A percentile compares a stretch with the other conserved stretches of the same genome.
These are phyloP conservation scores for Talaromyces nanjingensis DNA, from an alignment of 495 filamentous ascomycete genomes.

Conservation along the genomic window DNA sequence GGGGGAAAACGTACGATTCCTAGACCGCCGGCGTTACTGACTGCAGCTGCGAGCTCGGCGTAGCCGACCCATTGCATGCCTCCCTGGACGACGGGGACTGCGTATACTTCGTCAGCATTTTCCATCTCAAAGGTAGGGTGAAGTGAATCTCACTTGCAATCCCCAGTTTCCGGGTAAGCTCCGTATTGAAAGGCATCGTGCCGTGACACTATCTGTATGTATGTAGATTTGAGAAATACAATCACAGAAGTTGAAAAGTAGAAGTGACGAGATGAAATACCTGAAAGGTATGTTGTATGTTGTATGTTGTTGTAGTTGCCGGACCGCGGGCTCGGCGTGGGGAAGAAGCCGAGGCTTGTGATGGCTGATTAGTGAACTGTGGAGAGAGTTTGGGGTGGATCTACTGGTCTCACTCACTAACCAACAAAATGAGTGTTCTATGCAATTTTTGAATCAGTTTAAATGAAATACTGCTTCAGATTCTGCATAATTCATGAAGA, in stretches of 20 bases:
- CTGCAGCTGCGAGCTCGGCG: slow-evolving; percentile 86
- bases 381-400: not conserved
- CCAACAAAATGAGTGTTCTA: too few relatives aligned
- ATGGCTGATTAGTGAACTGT: not conserved
- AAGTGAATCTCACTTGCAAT: slow-evolving; percentile 56
- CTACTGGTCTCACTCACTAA: too few relatives aligned
- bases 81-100: slow-evolving; percentile 95
- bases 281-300: not conserved
- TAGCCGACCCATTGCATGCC: slow-evolving; percentile 93
- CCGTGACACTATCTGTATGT: not conserved
- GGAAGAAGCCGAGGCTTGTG: not conserved
- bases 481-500: not conserved
- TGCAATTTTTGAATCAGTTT: too few relatives aligned
- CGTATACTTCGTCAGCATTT: not conserved
- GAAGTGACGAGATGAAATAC: not conserved
- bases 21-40: slow-evolving; percentile 91
- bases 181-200: slow-evolving; percentile 85
- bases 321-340: not conserved
- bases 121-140: not conserved
- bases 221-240: not conserved
- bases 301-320: not conserved
- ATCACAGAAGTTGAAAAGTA: not conserved
- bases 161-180: slow-evolving; percentile 79
- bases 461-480: too few relatives aligned
- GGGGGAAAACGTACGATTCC: slow-evolving; percentile 52